phyloP scores from a whole-genome alignment of 2,329 filamentous ascomycete species.

The Sclerotinia sclerotiorum region DNA sequence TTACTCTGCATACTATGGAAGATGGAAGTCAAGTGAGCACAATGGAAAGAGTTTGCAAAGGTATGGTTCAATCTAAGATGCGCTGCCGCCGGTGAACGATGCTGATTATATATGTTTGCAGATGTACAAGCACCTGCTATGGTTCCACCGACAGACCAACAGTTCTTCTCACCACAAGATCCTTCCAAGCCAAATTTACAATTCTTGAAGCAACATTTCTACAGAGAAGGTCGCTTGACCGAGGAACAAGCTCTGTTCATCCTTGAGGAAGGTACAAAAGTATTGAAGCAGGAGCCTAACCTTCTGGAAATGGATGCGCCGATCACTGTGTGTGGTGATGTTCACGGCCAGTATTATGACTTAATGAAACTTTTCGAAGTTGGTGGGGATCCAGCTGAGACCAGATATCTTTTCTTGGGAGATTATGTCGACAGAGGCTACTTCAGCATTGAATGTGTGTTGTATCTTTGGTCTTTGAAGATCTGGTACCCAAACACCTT shows the following conservation, averaged over 20 bases:
- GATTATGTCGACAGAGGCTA: constrained; percentile 98
- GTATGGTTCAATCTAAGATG: constrained; percentile 51
- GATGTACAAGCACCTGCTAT: constrained; percentile 98
- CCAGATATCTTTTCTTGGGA: constrained; percentile 92
- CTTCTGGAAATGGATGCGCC: constrained; percentile 98
- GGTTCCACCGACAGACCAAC: constrained; percentile 85
- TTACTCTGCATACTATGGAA: constrained; percentile 97
- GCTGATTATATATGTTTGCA: constrained; percentile 46
- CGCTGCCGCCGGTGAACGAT: constrained; percentile 9
- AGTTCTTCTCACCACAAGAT: constrained; percentile 88
- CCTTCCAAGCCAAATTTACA: constrained; percentile 85
- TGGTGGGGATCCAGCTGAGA: constrained; percentile 93
- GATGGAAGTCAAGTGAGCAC: constrained; percentile 95
- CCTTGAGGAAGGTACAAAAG: constrained; percentile 80
- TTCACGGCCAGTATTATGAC: constrained; percentile 98
- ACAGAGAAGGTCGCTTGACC: constrained; percentile 92
- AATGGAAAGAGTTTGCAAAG: constrained; percentile 95
- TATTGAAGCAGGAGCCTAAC: constrained; percentile 89
- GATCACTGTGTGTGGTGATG: constrained; percentile 97
- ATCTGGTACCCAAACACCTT: constrained; percentile 98
- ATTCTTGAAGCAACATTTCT: constrained; percentile 98
- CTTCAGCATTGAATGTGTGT: constrained; percentile 98
- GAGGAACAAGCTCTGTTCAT: constrained; percentile 98
- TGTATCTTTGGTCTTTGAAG: constrained; percentile 97
- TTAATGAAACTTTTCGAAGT: constrained; percentile 99